Conservation (phyloP, 2,329 filamentous ascomycete species). For the Neopestalotiopsis clavispora region DNA sequence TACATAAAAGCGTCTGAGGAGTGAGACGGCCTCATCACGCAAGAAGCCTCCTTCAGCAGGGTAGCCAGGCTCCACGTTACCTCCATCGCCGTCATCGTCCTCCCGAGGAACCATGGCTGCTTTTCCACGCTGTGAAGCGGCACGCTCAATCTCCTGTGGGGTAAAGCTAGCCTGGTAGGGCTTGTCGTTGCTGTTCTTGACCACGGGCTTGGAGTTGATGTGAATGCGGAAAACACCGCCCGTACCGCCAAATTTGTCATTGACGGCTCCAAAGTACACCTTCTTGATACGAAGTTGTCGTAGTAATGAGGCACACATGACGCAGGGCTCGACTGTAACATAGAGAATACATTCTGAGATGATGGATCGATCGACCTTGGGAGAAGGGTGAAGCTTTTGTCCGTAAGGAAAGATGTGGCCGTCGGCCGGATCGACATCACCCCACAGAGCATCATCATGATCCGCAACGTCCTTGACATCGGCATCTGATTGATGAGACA, state of each 20-base stretch:
- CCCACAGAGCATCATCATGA: slow-evolving; percentile 48
- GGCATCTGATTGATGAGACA: slow-evolving; percentile 45
- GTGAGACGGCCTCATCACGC: slow-evolving; percentile 88
- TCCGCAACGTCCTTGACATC: slow-evolving; percentile 31
- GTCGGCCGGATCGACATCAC: slow-evolving; percentile 57
- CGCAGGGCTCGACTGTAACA: slow-evolving; percentile 96
- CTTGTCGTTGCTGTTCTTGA: slow-evolving; percentile 26
- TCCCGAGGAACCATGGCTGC: slow-evolving; percentile 42
- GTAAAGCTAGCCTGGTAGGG: slow-evolving; percentile 38
- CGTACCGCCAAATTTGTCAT: slow-evolving; percentile 96
- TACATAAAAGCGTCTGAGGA: slow-evolving; percentile 93
- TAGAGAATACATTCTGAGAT: slow-evolving; percentile 80
- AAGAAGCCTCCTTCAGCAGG: slow-evolving; percentile 87
- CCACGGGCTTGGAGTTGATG: slow-evolving; percentile 55
- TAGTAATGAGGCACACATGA: slow-evolving; percentile 96
- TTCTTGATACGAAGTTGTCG: slow-evolving; percentile 86
- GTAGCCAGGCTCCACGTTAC: slow-evolving; percentile 78
- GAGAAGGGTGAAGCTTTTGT: slow-evolving; percentile 59
- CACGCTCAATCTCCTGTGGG: slow-evolving; percentile 28
- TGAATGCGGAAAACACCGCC: slow-evolving; percentile 92
- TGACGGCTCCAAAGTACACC: slow-evolving; percentile 94
- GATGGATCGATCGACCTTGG: slow-evolving; percentile 68
- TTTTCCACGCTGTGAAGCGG: slow-evolving; percentile 40
- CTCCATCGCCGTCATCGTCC: slow-evolving; percentile 56
- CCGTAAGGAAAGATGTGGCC: slow-evolving; percentile 66